Evolutionary conservation across 768 basidiomycete genomes (phyloP).

Genomic region (Leccinum broughii): DNA sequence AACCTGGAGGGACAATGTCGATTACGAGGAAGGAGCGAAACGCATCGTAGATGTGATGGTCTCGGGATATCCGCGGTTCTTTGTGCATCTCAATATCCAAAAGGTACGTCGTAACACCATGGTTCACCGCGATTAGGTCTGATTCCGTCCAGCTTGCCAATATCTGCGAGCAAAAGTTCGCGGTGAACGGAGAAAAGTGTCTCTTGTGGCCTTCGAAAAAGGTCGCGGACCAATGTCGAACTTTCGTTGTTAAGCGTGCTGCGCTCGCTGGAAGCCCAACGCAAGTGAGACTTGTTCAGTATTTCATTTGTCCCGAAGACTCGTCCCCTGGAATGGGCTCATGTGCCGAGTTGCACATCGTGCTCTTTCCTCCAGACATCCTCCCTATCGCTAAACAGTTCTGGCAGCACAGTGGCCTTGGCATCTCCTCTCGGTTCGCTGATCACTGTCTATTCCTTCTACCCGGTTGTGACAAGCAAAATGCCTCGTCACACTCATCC

Average conservation of each 20-base stretch:
- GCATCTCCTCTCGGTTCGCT: slow-evolving; percentile 85
- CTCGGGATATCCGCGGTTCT: slow-evolving; percentile 92
- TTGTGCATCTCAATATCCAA: slow-evolving; percentile 81
- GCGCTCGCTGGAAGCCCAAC: slow-evolving; percentile 41
- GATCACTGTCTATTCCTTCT: slow-evolving; percentile 79
- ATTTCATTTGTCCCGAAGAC: slow-evolving; percentile 67
- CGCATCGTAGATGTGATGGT: slow-evolving; percentile 80
- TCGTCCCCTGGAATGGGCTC: slow-evolving; percentile 28
- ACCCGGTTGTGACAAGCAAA: slow-evolving; percentile 40
- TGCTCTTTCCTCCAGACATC: slow-evolving; percentile 65
- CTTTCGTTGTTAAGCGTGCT: slow-evolving; percentile 63
- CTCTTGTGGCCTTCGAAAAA: slow-evolving; percentile 76
- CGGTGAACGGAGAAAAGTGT: slow-evolving; percentile 65
- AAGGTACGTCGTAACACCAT: slow-evolving; percentile 55
- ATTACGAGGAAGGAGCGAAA: slow-evolving; percentile 86
- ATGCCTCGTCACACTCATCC: slow-evolving; percentile 28
- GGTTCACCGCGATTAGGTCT: neutral
- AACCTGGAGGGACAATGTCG: slow-evolving; percentile 89
- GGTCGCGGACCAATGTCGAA: slow-evolving; percentile 73
- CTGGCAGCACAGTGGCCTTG: slow-evolving; percentile 94
- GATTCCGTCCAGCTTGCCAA: slow-evolving; percentile 59
- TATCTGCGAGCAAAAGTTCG: slow-evolving; percentile 80
- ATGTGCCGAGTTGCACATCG: slow-evolving; percentile 74
- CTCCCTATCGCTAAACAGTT: slow-evolving; percentile 80
- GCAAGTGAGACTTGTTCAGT: slow-evolving; percentile 62